Percentiles rank a stretch among this genome's conserved stretches.
phyloP scores from a whole-genome alignment of 2,329 filamentous ascomycete species.

The Lecanosticta acicola region DNA sequence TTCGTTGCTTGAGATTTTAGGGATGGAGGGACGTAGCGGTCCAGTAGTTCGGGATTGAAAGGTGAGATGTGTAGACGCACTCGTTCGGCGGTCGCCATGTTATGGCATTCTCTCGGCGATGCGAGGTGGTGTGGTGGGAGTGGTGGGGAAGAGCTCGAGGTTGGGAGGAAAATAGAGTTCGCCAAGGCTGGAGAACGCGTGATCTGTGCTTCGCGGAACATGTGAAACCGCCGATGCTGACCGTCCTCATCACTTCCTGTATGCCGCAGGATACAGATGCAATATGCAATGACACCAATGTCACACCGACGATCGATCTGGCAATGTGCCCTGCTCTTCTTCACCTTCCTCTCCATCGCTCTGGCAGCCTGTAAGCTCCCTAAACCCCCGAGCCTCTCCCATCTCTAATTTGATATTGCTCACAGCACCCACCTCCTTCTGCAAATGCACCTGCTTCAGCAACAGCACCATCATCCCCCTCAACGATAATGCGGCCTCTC shows the following conservation, averaged over 20 bases:
- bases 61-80: slow-evolving; percentile 80
- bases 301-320: slow-evolving; percentile 8
- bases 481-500: slow-evolving; percentile 38
- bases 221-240: background rate
- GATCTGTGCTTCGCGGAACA: background rate
- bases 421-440: slow-evolving; percentile 56
- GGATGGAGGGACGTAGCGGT: slow-evolving; percentile 64
- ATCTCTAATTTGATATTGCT: slow-evolving; percentile 4
- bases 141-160: background rate
- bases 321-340: slow-evolving; percentile 26
- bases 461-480: slow-evolving; percentile 65
- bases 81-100: slow-evolving; percentile 10
- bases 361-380: slow-evolving; percentile 40
- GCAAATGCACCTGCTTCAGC: slow-evolving; percentile 65
- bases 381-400: background rate
- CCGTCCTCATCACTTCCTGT: background rate
- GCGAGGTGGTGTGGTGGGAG: background rate
- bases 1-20: slow-evolving; percentile 63
- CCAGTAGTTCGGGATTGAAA: slow-evolving; percentile 68
- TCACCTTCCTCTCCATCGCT: slow-evolving; percentile 34
- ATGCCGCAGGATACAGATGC: background rate
- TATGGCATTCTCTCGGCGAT: background rate
- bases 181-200: background rate
- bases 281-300: slow-evolving; percentile 7
- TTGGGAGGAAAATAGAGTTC: slow-evolving; percentile 1